Evolutionary conservation across 768 basidiomycete species (phyloP).

Genomic region (Russula brevipes): DNA sequence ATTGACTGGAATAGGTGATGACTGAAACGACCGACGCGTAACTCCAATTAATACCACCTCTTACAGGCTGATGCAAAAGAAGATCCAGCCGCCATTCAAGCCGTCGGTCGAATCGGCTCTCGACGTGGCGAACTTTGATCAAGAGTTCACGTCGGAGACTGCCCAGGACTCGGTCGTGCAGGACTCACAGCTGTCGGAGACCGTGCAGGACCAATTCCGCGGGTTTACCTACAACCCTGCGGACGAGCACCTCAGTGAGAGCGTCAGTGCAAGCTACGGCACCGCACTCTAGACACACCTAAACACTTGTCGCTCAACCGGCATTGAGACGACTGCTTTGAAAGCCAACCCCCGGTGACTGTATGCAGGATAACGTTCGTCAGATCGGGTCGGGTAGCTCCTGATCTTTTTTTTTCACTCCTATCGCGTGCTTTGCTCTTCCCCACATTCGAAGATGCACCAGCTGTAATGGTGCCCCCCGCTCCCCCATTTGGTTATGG

Average conservation of each 20-base stretch:
- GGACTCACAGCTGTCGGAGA: slow-evolving; percentile 87
- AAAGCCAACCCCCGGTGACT: not conserved
- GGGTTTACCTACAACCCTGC: slow-evolving; percentile 87
- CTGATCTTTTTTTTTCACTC: not conserved
- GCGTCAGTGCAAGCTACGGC: slow-evolving; percentile 68
- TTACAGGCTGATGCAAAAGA: slow-evolving; percentile 74
- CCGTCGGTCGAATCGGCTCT: slow-evolving; percentile 93
- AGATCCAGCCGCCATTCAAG: slow-evolving; percentile 97
- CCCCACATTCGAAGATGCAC: slow-evolving; percentile 8
- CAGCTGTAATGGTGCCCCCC: not conserved
- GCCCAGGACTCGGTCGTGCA: slow-evolving; percentile 95
- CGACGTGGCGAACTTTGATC: slow-evolving; percentile 95
- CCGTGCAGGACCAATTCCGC: slow-evolving; percentile 93
- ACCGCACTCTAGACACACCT: slow-evolving; percentile 13
- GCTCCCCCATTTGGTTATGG: not conserved
- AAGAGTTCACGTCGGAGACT: slow-evolving; percentile 94
- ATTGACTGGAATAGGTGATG: slow-evolving; percentile 82
- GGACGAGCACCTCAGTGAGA: slow-evolving; percentile 81
- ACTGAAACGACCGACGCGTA: not conserved
- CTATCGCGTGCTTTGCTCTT: slow-evolving; percentile 13
- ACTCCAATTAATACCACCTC: not conserved
- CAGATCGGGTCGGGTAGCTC: not conserved
- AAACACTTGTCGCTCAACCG: slow-evolving; percentile 8
- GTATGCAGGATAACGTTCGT: not conserved
- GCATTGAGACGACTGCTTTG: slow-evolving; percentile 14